Evolutionary conservation across 805 yeast genomes (phyloP), one percentile per base, ranked within the genome.

Genomic region (Diddensiella transvaalensis): DNA sequence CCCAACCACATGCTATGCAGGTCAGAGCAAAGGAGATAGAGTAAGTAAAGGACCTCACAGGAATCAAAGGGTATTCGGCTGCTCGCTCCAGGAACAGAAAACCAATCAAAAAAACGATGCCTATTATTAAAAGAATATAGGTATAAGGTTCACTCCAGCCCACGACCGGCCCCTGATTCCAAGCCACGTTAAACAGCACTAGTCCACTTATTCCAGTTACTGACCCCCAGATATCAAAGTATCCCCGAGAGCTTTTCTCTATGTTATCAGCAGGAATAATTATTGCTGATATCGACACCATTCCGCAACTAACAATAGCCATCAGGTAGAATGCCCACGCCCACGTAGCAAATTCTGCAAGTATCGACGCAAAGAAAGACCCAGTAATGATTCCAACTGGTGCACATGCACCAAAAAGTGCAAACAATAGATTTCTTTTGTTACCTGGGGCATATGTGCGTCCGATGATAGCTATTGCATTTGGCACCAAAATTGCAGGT

Each of bases 91-190:
- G 64, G 32, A 61, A 55, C 52, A 74, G 69, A 59, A 85, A 85
- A 0, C 60, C 69, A 2, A 63, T 54, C 6, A 84, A 57, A 4
- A 68, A 52, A 1, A 74, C 22, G 0, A 71, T 53, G 0, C 88
- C 79, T 3, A 83, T 60, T 1, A 82, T 67, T 24, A 84, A 64
- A 10, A 85, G 60, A 0, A 71, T 79, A 36, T 81, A 76, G 39
- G 82, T 75, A 54, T 84, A 84, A 0, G 82, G 74, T 1, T 60
- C 60, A 8, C 64, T 56, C 91, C 91, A 85, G 18, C 90, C 87
- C 2, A 69, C 82, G 3, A 76, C 72, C 0, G 91, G 87, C 2
- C 85, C 90, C 61, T 85, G 89, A 57, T 82, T 85, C 80, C 87
- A 79, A 1, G 79, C 78, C 60, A 85, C 80, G 55, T 82, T 84